phyloP scores from a whole-genome alignment of 495 filamentous ascomycete species.

The Penicillium lividum region DNA sequence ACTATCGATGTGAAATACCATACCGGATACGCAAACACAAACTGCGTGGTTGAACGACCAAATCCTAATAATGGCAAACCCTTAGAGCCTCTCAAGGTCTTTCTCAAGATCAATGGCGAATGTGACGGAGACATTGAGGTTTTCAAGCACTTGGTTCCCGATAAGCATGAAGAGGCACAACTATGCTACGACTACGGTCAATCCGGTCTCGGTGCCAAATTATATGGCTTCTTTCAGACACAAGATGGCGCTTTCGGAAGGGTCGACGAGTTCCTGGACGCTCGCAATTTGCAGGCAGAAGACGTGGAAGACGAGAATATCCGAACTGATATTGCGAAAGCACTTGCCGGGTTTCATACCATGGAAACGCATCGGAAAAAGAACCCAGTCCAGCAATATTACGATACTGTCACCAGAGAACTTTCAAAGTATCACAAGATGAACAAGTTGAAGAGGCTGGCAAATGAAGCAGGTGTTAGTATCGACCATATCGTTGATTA shows the following conservation, averaged over 20 bases:
- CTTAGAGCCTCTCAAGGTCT: conserved; percentile 27
- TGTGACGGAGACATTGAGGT: conserved; percentile 17
- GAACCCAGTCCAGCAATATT: conserved; percentile 22
- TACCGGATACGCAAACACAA: conserved; percentile 25
- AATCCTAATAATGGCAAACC: conserved; percentile 7
- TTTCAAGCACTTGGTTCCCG: conserved; percentile 29
- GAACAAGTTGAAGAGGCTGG: conserved; percentile 30
- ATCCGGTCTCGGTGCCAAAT: conserved; percentile 29
- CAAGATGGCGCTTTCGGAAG: conserved; percentile 30
- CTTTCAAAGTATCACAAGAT: conserved; percentile 25
- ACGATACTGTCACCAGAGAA: conserved; percentile 20
- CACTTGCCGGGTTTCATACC: conserved; percentile 24
- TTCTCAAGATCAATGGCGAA: conserved; percentile 30
- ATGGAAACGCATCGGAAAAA: conserved; percentile 21
- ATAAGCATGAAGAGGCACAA: conserved; percentile 29
- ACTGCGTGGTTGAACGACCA: conserved; percentile 29
- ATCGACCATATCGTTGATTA: conserved; percentile 30
- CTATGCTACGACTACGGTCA: conserved; percentile 30
- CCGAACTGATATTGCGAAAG: conserved; percentile 31
- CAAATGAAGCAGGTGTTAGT: conserved; percentile 27
- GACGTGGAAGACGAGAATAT: conserved; percentile 32
- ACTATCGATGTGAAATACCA: conserved; percentile 22
- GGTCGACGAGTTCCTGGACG: conserved; percentile 33
- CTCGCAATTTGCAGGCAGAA: conserved; percentile 28
- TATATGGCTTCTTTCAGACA: conserved; percentile 32